These are phyloP conservation scores for Pythium rishiriense DNA, from an alignment of 352 stramenopile species.

Conservation along the genomic window DNA sequence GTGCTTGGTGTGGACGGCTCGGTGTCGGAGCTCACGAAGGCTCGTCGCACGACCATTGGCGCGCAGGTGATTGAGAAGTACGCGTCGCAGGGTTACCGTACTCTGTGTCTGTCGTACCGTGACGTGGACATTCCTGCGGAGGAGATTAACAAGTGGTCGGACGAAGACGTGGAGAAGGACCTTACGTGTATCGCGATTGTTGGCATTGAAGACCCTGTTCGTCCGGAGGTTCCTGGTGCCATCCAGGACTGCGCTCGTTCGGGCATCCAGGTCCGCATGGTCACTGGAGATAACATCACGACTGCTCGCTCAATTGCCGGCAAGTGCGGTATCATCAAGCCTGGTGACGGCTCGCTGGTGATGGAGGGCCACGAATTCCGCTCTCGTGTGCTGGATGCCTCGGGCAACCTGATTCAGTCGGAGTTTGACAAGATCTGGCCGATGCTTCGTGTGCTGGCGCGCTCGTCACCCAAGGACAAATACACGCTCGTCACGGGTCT, in stretches of 20 bases:
- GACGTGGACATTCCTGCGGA: constrained; percentile 69
- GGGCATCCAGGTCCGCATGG: constrained; percentile 98
- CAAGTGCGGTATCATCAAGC: constrained; percentile 72
- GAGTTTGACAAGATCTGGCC: constrained; percentile 94
- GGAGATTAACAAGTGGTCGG: constrained; percentile 65
- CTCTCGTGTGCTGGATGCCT: constrained; percentile 57
- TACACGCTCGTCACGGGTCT: constrained; percentile 95
- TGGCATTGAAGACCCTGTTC: constrained; percentile 94
- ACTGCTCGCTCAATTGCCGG: constrained; percentile 84
- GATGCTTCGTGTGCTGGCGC: constrained; percentile 88
- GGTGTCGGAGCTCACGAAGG: constrained; percentile 16
- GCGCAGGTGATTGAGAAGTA: constrained; percentile 71
- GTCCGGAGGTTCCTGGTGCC: constrained; percentile 91
- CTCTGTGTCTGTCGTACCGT: constrained; percentile 82
- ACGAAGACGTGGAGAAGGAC: constrained; percentile 85
- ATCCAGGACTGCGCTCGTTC: constrained; percentile 93
- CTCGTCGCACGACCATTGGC: constrained; percentile 3
- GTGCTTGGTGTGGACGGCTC: constrained; percentile 69
- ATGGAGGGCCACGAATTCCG: constrained; percentile 76
- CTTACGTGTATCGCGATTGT: constrained; percentile 90
- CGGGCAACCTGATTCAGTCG: constrained; percentile 72
- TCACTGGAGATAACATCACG: constrained; percentile 98
- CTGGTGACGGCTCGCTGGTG: constrained; percentile 54
- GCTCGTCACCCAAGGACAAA: constrained; percentile 96
- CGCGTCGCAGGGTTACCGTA: constrained; percentile 80